These are phyloP conservation scores for Eucalyptus erythrocorys DNA, from an alignment of 345 rosid genomes.

Conservation along the genomic window DNA sequence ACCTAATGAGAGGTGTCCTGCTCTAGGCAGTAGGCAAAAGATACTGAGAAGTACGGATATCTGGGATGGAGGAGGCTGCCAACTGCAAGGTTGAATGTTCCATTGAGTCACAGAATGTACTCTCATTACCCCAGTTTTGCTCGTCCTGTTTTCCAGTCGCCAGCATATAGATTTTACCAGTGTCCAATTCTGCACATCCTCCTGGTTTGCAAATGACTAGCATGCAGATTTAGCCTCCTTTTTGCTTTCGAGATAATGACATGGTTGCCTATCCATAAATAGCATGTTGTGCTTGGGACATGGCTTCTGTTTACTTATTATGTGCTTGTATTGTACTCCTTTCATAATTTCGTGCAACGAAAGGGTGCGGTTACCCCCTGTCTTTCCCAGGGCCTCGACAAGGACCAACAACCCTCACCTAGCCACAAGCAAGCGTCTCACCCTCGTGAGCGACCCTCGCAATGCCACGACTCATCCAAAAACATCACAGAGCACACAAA, in stretches of 20 bases:
- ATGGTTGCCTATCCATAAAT: neutral
- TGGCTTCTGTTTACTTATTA: neutral
- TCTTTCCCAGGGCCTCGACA: neutral
- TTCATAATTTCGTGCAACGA: neutral
- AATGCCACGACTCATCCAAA: neutral
- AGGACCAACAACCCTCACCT: neutral
- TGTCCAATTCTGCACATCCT: neutral
- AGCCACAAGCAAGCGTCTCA: neutral
- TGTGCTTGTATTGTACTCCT: neutral
- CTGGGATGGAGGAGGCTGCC: neutral
- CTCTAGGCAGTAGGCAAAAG: neutral
- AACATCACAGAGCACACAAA: neutral
- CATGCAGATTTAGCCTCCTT: neutral
- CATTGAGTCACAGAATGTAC: neutral
- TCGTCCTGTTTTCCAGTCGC: neutral
- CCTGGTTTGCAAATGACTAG: neutral
- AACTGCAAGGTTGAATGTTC: neutral
- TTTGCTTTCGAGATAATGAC: neutral
- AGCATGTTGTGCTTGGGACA: neutral
- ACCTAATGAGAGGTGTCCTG: neutral
- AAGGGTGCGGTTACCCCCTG: neutral
- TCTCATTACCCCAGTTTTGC: neutral
- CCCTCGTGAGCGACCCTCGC: neutral
- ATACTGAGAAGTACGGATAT: neutral
- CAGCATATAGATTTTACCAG: neutral